Evolutionary conservation across 257 asterid species (phyloP), one percentile per base, ranked within the genome.

Genomic region (Fraxinus quadrangulata): DNA sequence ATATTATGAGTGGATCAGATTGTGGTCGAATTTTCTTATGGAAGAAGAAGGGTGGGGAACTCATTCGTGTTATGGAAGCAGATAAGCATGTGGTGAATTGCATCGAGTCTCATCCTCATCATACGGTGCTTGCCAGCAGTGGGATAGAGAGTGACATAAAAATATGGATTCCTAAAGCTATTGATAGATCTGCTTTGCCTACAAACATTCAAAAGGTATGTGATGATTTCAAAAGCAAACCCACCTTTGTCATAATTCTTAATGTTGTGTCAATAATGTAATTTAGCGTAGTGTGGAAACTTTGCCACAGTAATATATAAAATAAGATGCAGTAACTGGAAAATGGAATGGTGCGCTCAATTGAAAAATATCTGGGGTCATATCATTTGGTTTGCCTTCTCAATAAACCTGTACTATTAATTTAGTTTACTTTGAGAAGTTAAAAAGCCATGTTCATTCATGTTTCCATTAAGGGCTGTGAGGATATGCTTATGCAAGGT

Each of bases 11-110:
- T 71, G 97, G 98, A 70, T 95, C 99, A 30, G 97, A 93, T 67
- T 93, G 98, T 90, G 99, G 98, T 70, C 83, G 97, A 39, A 95
- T 95, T 78, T 94, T 91, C 83, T 89, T 94, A 73, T 94, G 99
- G 99, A 94, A 86, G 74, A 94, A 92, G 81, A 93, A 85, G 81
- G 86, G 84, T 34, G 96, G 97, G 75, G 82, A 87, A 81, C 98
- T 95, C 77, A 77, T 95, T 77, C 93, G 96, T 85, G 91, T 93
- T 70, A 87, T 93, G 92, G 93, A 93, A 85, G 97, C 94, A 75
- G 97, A 90, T 86, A 85, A 86, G 77, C 78, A 78, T 26, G 83
- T 89, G 24, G 99, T 95, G 76, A 93, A 93, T 80, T 91, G 98
- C 89, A 84, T 93, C 28, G 97, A 87, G 81, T 72, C 97, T 72